Evolutionary conservation across 2,329 filamentous ascomycete genomes (phyloP).

Genomic region (Claviceps quebecensis): DNA sequence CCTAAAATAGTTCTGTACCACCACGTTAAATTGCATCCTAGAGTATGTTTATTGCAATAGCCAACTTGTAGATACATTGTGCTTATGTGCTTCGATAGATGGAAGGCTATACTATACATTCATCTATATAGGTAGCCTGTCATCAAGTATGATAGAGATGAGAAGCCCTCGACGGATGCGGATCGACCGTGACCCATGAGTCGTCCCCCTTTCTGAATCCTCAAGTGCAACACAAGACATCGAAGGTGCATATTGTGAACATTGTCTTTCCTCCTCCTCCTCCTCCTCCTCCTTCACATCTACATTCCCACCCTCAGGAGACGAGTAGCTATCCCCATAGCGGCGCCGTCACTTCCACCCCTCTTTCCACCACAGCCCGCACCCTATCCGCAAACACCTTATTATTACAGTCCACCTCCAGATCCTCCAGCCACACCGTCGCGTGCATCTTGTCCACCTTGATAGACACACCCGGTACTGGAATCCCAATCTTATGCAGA

Average conservation of each 20-base stretch:
- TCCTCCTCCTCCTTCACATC: not conserved
- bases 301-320: not conserved
- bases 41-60: not conserved
- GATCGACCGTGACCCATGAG: not conserved
- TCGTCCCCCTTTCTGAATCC: not conserved
- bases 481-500: slow-evolving; percentile 71
- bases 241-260: not conserved
- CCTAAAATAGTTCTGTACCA: slow-evolving; percentile 18
- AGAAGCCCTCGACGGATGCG: too few species aligned
- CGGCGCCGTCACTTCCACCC: slow-evolving; percentile 72
- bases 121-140: not conserved
- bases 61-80: not conserved
- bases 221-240: not conserved
- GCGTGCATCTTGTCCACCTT: slow-evolving; percentile 78
- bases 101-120: too few species aligned
- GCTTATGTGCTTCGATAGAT: not conserved
- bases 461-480: slow-evolving; percentile 78
- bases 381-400: slow-evolving; percentile 72
- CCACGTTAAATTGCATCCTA: slow-evolving; percentile 9
- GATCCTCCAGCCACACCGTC: slow-evolving; percentile 78
- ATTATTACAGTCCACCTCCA: slow-evolving; percentile 78
- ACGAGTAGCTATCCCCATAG: slow-evolving; percentile 39
- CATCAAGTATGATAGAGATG: too few species aligned
- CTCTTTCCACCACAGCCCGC: slow-evolving; percentile 76
- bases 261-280: not conserved